Base-by-base conservation (phyloP, 2,329 filamentous ascomycete genomes). In the Fusarium illudens region DNA sequence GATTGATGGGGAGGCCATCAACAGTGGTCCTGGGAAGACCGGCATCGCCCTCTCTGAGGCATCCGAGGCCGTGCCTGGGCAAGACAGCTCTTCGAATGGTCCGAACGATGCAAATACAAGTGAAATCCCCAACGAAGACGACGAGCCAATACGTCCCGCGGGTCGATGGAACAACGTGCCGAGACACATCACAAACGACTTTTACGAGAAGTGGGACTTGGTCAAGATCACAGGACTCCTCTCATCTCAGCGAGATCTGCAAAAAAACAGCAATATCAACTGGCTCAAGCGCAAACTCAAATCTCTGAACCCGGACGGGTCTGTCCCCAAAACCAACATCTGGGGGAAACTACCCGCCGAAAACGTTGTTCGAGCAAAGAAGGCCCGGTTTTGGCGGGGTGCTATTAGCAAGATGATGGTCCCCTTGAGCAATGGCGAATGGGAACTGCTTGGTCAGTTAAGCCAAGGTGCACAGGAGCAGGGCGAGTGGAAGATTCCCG, bases 371-470 rank as follows among this genome's bases (percentile, higher is more conserved):
- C 77, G 80, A n/a, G 80, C 79, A 10, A 84, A 84, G 62, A 71
- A 78, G 48, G 82, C 79, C 27, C 79, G 76, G 20, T 85, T 83
- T 78, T 90, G 86, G 84, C 81, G 76, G 34, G 59, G 59, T 4
- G 71, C 80, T 15, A 76, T 83, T 1, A 74, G 80, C 12, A 85
- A 83, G 61, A 64, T 88, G 7, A 77, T 87, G 69, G 85, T 86
- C n/a, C 88, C 88, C 0, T 60, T 90, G 15, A 80, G 81, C 7
- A 77, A 74, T 27, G 77, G 79, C 17, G 86, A 90, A 71, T 90
- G 87, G 87, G 80, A 89, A 13, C 72, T 82, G 13, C 75, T 90
- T n/a, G 76, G 76, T n/a, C 75, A 76, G 22, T 68, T 90, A 33
- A 80, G 80, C 4, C 65, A 71, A 8, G 87, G 84, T 2, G 76